Evolutionary conservation across 169 alveolate genomes (phyloP), one percentile per base, ranked within the genome.

Genomic region (Babesia sp.): DNA sequence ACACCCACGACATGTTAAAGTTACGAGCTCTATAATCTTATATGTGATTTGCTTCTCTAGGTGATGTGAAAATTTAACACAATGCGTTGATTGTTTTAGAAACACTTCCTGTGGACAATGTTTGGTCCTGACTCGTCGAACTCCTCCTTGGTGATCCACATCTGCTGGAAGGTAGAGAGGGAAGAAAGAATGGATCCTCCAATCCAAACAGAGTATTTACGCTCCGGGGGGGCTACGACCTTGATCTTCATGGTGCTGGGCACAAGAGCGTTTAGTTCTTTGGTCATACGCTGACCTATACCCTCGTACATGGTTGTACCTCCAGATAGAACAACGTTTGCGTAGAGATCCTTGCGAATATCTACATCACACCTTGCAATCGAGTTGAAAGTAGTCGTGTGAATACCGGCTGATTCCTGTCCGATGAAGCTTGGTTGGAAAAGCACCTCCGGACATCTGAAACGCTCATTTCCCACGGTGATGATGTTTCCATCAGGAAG

Each of bases 141-240:
- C 91, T 98, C 99, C 57, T 94, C 97, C 93, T 96, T 96, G 51
- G 99, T 94, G 82, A 97, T 96, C 99, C 99, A 98, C 98, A 96
- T 95, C 82, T 94, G 97, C 87, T 97, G 98, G 95, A 98, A 98
- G 51, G 99, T 97, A 53, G 98, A 94, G 34, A 96, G 88, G 14
- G 99, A 94, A 7, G 99, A 93, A 31, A 96, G 91, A 70, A 97
- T 98, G 31, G 99, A 96, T 2, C 99, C 99, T 42, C 99, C 99
- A 56, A 97, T 97, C 99, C 99, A 98, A 56, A 96, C 99, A 24
- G 99, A 95, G 91, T 94, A 96, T 88, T 97, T 96, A 71, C 99
- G 94, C 76, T 97, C 99, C 29, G 99, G 99, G 4, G 99, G 99
- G n/a, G 99, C 98, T 42, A 96, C 98, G 64, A 98, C 98, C 92